Percentiles rank a stretch among this genome's conserved stretches.
phyloP scores from a whole-genome alignment of 1,139 yeast genomes.

The Entelexis sorbosivorans region DNA sequence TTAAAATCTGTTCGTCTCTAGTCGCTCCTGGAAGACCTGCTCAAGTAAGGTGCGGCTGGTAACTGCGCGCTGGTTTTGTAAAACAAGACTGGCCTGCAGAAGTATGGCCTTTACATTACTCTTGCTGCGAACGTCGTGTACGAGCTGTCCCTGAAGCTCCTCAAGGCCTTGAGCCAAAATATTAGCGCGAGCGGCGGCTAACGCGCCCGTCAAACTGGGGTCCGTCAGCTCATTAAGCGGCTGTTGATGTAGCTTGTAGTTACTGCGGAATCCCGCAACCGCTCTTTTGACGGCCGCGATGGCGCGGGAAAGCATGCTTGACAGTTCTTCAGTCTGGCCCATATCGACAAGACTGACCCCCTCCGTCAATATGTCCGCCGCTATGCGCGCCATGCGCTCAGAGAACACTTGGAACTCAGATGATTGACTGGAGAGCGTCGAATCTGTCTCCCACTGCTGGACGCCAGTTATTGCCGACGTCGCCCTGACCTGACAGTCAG shows the following conservation, averaged over 20 bases:
- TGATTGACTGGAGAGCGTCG: background rate
- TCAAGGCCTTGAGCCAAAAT: conserved; percentile 5
- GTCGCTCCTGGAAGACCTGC: conserved; percentile 8
- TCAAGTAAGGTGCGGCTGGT: conserved; percentile 7
- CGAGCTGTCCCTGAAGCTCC: background rate
- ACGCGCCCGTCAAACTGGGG: background rate
- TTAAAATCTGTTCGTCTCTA: background rate
- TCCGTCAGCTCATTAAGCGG: background rate
- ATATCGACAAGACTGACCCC: background rate
- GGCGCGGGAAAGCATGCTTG: background rate
- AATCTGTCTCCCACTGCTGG: background rate
- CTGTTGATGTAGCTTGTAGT: background rate
- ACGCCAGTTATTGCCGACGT: background rate
- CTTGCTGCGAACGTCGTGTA: too few species aligned
- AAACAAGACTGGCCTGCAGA: background rate
- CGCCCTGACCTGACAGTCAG: background rate
- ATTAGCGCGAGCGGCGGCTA: background rate
- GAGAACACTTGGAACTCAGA: conserved; percentile 3
- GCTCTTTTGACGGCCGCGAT: conserved; percentile 1
- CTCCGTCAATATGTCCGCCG: conserved; percentile 2
- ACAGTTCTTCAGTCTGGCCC: background rate
- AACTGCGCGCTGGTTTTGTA: conserved; percentile 11
- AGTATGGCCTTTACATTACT: background rate
- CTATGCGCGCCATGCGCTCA: conserved; percentile 6
- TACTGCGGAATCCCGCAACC: background rate